Conservation (phyloP, 768 basidiomycete species). For the Boletus rex-veris region DNA sequence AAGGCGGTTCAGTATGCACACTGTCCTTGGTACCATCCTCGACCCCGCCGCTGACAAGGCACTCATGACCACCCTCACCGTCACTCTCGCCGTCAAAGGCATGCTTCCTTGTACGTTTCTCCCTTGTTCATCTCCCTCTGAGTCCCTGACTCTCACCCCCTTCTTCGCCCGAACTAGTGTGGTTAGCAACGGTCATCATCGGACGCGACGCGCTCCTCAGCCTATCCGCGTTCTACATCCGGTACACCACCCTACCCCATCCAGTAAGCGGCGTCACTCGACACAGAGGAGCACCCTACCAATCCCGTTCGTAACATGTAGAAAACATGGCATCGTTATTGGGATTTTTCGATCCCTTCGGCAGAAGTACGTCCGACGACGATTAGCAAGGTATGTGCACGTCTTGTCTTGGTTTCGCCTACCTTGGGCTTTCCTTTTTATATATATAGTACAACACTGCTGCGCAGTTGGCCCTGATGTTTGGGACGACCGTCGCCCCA, state of each 20-base stretch:
- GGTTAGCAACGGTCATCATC: conserved; percentile 80
- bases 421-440: background rate
- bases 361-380: conserved; percentile 90
- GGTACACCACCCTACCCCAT: conserved; percentile 82
- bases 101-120: conserved; percentile 71
- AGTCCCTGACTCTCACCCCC: background rate
- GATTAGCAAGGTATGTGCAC: conserved; percentile 77
- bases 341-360: conserved; percentile 94
- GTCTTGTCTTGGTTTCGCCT: background rate
- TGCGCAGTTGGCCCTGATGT: conserved; percentile 90
- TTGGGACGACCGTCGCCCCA: conserved; percentile 79
- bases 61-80: conserved; percentile 89
- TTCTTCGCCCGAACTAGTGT: conserved; percentile 48
- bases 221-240: conserved; percentile 88
- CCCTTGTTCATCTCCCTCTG: background rate
- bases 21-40: conserved; percentile 92
- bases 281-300: conserved; percentile 1
- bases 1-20: conserved; percentile 77
- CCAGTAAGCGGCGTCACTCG: conserved; percentile 51
- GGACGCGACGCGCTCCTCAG: conserved; percentile 86
- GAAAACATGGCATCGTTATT: conserved; percentile 92
- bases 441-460: conserved; percentile 71
- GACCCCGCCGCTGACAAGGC: conserved; percentile 98
- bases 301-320: conserved; percentile 29
- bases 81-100: conserved; percentile 79